A percentile compares a stretch with the other conserved stretches of the same genome.
Evolutionary conservation across 768 basidiomycete species (phyloP).

Genomic region (Clathrus columnatus): DNA sequence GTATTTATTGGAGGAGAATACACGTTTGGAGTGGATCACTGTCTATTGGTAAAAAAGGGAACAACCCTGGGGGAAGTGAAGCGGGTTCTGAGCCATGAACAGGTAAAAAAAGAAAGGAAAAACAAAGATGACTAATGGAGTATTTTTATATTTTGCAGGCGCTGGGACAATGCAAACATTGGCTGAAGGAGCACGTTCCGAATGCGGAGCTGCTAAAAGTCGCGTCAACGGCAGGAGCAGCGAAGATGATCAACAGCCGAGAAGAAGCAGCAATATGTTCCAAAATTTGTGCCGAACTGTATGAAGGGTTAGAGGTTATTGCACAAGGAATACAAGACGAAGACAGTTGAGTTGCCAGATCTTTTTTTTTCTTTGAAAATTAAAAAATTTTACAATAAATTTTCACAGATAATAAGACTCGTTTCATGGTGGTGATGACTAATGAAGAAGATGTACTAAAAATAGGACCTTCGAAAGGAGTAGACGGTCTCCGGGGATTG

Average conservation of each 20-base stretch:
- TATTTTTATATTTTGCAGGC: conserved; percentile 36
- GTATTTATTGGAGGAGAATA: conserved; percentile 54
- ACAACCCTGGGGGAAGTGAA: conserved; percentile 46
- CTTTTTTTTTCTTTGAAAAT: conserved; percentile 6
- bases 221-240: conserved; percentile 69
- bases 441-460: conserved; percentile 50
- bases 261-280: conserved; percentile 72
- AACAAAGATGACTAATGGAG: neutral
- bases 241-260: conserved; percentile 27
- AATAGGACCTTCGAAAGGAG: conserved; percentile 42
- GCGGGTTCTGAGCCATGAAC: conserved; percentile 68
- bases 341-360: conserved; percentile 29
- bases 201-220: conserved; percentile 42
- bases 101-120: conserved; percentile 33
- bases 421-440: conserved; percentile 2
- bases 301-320: conserved; percentile 54
- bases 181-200: conserved; percentile 47
- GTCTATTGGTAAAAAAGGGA: conserved; percentile 55
- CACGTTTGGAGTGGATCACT: conserved; percentile 55
- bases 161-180: conserved; percentile 67
- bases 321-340: conserved; percentile 57
- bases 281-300: conserved; percentile 47
- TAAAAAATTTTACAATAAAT: neutral
- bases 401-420: neutral
- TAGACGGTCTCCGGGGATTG: conserved; percentile 27